Evolutionary conservation across 2,329 filamentous ascomycete species (phyloP), one percentile per base, ranked within the genome.

Genomic region (Fusarium luffae): DNA sequence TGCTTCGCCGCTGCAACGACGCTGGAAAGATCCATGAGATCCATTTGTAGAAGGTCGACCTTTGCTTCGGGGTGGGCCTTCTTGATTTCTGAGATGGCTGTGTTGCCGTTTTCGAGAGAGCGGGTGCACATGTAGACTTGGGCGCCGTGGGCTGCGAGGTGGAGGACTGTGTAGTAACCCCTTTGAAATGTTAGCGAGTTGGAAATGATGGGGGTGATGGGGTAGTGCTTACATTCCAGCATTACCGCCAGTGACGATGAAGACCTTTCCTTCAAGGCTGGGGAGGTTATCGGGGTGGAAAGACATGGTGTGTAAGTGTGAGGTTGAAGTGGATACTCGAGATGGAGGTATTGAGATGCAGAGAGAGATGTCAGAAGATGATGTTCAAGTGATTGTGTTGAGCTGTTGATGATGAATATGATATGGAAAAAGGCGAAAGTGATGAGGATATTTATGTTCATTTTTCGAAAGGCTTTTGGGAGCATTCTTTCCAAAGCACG

Each of bases 81-180:
- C 7, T 62, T 60, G 4, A 70, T 69, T 8, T 46, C 46, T 1
- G 49, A 9, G 14, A 71, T 48, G 1, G 68, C 48, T 5, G 21
- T 21, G 1, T 32, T 44, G 1, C 68, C 68, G 0, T 66, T 70
- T 0, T 58, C 64, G 4, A 16, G 18, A 1, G 68, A 69, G 10
- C 68, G 46, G 3, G 56, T 55, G 7, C 68, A 59, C n/a, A 70
- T 50, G 8, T 71, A 70, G 6, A 71, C 64, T 7, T 70, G 68
- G 2, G 68, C 68, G 1, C 68, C 68, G 14, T 71, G 68, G 5
- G 50, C 25, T 30, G 60, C 68, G 2, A 70, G 46, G 6, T 64
- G 68, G 4, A 69, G 47, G 5, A 59, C 59, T 0, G 68, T 69
- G 3, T 71, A 58, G 19, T 62, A 62, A 5, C 68, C 68, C n/a